Conservation (phyloP, 2,329 filamentous ascomycete species). For the Teratosphaeria nubilosa region DNA sequence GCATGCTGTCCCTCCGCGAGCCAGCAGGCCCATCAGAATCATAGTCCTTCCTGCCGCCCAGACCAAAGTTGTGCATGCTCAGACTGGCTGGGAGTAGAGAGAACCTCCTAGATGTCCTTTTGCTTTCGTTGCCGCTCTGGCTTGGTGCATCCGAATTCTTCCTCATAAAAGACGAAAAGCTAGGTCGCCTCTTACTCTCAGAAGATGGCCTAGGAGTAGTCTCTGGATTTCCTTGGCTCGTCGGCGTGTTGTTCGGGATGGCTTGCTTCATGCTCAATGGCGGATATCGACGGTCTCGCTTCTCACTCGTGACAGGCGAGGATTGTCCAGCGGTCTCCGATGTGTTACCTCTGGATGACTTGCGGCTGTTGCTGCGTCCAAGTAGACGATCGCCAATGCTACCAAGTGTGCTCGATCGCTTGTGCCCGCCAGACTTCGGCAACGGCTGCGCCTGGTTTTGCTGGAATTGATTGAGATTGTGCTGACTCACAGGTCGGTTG, state of each 20-base stretch:
- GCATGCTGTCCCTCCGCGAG: constrained; percentile 8
- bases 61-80: constrained; percentile 33
- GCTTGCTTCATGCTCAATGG: constrained; percentile 81
- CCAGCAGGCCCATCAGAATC: constrained; percentile 22
- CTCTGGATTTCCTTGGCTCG: constrained; percentile 34
- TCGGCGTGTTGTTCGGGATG: constrained; percentile 41
- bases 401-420: constrained; percentile 50
- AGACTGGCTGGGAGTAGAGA: constrained; percentile 41
- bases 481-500: constrained; percentile 46
- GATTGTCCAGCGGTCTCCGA: constrained; percentile 27
- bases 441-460: constrained; percentile 47
- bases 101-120: constrained; percentile 37
- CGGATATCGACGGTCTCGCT: constrained; percentile 66
- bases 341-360: constrained; percentile 28
- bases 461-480: constrained; percentile 42
- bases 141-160: constrained; percentile 33
- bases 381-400: constrained; percentile 71
- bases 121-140: constrained; percentile 2
- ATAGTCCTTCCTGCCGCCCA: constrained; percentile 26
- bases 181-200: constrained; percentile 39
- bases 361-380: constrained; percentile 48
- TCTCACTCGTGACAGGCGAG: constrained; percentile 41
- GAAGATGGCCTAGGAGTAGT: constrained; percentile 39
- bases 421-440: constrained; percentile 51
- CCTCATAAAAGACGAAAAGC: constrained; percentile 37